Evolutionary conservation across 208 protist species (phyloP), one percentile per base, ranked within the genome.

Genomic region (Balamuthia mandrillaris): DNA sequence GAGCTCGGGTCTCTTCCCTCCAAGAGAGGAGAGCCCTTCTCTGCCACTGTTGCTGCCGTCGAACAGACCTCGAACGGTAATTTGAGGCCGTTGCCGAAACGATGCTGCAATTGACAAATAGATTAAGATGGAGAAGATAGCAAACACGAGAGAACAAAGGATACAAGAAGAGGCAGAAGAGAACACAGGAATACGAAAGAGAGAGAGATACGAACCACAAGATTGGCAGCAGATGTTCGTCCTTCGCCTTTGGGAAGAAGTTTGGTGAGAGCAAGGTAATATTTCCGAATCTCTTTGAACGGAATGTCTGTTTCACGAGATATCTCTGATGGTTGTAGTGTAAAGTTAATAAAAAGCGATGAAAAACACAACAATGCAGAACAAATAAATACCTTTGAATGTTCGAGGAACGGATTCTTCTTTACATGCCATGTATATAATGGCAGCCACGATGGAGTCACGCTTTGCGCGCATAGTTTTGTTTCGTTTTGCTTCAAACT

Each of bases 301-400:
- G 63, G n/a, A 6, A 72, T 41, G 37, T 72, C 33, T 6, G 63
- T 72, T 21, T 72, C 63, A 7, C 29, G 16, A 21, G 33, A 41
- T 14, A 72, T 41, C 37, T 72, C 63, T n/a, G n/a, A n/a, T n/a
- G n/a, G n/a, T n/a, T n/a, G n/a, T n/a, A n/a, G n/a, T n/a, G n/a
- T n/a, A n/a, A n/a, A n/a, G n/a, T n/a, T n/a, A n/a, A n/a, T n/a
- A n/a, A n/a, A n/a, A n/a, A n/a, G n/a, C n/a, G n/a, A n/a, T n/a
- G n/a, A n/a, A n/a, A n/a, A n/a, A n/a, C n/a, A n/a, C n/a, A n/a
- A n/a, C n/a, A n/a, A n/a, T n/a, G n/a, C n/a, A n/a, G n/a, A n/a
- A n/a, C n/a, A n/a, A n/a, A n/a, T n/a, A 61, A 10, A 87, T 82
- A 18, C 81, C 84, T 52, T 88, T 88, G 44, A 88, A 86, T 16